These are phyloP conservation scores for Xylaria nigripes DNA, from an alignment of 495 filamentous ascomycete genomes.

Conservation along the genomic window DNA sequence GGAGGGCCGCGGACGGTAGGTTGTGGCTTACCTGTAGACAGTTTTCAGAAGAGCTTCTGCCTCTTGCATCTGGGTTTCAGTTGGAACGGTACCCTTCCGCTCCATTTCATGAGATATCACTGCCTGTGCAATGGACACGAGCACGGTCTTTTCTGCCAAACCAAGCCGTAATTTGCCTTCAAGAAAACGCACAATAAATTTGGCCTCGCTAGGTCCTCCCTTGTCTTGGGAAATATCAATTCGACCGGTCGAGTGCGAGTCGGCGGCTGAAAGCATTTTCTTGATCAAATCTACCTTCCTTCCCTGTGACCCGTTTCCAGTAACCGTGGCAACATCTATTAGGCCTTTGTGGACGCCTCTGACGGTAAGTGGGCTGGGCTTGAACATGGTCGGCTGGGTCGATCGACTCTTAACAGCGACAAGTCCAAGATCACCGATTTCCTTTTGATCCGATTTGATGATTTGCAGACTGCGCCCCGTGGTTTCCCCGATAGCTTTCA, in stretches of 20 bases:
- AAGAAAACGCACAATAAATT: conserved; percentile 83
- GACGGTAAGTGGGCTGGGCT: conserved; percentile 84
- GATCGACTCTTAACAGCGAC: conserved; percentile 91
- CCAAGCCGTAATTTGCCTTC: conserved; percentile 91
- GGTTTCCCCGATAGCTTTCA: conserved; percentile 94
- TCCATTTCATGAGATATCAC: conserved; percentile 73
- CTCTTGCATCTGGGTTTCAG: conserved; percentile 64
- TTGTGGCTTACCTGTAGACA: conserved; percentile 62
- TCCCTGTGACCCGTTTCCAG: conserved; percentile 80
- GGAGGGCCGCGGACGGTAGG: conserved; percentile 14
- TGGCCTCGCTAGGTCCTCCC: conserved; percentile 89
- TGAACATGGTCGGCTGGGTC: conserved; percentile 95
- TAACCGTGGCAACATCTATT: conserved; percentile 76
- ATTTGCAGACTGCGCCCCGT: conserved; percentile 79
- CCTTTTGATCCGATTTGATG: conserved; percentile 89
- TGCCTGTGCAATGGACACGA: conserved; percentile 82
- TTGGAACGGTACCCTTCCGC: conserved; percentile 56
- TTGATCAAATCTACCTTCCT: conserved; percentile 92
- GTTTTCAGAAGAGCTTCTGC: conserved; percentile 80
- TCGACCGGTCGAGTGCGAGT: conserved; percentile 60
- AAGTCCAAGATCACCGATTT: conserved; percentile 89
- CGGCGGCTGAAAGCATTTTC: conserved; percentile 82
- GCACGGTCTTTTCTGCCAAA: conserved; percentile 83
- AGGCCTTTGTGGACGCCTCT: conserved; percentile 80
- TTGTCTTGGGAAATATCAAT: conserved; percentile 88